Evolutionary conservation across 2,329 filamentous ascomycete genomes (phyloP), one percentile per base, ranked within the genome.

Genomic region (Parastagonospora nodorum): DNA sequence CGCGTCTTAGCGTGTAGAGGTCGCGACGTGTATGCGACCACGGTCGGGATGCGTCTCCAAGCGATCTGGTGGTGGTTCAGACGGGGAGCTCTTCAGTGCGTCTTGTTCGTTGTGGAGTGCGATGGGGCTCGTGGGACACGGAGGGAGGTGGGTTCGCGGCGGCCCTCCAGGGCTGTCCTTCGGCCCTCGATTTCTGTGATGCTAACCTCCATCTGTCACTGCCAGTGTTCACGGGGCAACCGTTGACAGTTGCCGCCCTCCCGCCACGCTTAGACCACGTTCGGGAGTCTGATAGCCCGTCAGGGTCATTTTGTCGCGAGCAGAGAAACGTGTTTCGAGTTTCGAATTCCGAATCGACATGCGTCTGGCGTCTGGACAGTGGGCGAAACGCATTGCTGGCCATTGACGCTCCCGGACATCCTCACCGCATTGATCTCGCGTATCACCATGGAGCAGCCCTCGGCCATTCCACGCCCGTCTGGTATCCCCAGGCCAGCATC

Each of bases 401-500:
- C 19, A 24, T 24, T 24, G 19, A 24, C 3, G 19, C 19, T 24
- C 19, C 19, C 19, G 19, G 19, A 24, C 19, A 24, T 24, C 19
- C 19, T 24, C 19, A 24, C 19, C 5, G 19, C 19, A 36, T 40
- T 41, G 59, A 52, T 29, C 19, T 24, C 19, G 19, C 19, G 19
- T 24, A 24, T 50, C 52, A 54, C 55, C 46, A 73, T 74, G 72
- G 71, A 74, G 38, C 61, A 58, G 6, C 54, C 62, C 16, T 71
- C 66, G 19, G 57, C 63, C 51, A 64, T 63, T 41, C 51, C 64
- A 7, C 61, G 70, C 27, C 53, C 66, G 14, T 73, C 74, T 35
- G 69, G 66, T 43, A 67, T 84, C 43, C 82, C 82, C 51, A 76
- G 82, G 38, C 75, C 69, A 27, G 43, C 58, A 10, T 44, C 77